Base-by-base conservation (phyloP, 1,139 yeast genomes). In the Kurtzmaniella quercitrusa region DNA sequence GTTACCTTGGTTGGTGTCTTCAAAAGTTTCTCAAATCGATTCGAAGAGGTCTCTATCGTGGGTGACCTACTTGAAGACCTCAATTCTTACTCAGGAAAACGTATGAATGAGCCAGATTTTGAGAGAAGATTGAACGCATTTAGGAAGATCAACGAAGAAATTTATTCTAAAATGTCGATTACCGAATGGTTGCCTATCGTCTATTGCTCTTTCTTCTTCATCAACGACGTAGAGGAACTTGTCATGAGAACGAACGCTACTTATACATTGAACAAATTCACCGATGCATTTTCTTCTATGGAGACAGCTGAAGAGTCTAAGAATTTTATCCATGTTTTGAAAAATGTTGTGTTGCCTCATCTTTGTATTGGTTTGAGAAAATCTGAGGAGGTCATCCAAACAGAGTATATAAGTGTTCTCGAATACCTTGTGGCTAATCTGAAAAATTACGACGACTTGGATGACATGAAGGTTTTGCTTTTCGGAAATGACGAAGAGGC, bases 181-280 rank as follows among this genome's bases (percentile, higher is more conserved):
- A 46, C 61, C 3, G 89, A 88, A 54, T 94, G 98, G 98, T 55
- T 78, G 7, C 97, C 97, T 2, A 55, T 94, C 3, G 47, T 93
- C 33, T 76, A 84, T 57, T 78, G 82, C 46, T 74, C 81, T 47
- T 69, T 93, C 36, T 89, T 67, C 56, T 87, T 78, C 58, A 76
- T 93, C 45, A 82, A 82, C 46, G 95, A 88, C 54, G 83, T 81
- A 32, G 83, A 80, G 18, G 99, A 93, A 59, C 70, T 86, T 45
- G 84, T 96, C 0, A 67, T 93, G 42, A 75, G 98, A 60, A 77
- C 88, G 0, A 88, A 86, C 56, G 88, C 96, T 1, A 67, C 88
- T 0, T 83, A 76, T 52, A 65, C 83, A 1, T 60, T 93, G 48
- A 74, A 73, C 45, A 71, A 85, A 40, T 88, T 82, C 56, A 66